phyloP scores from a whole-genome alignment of 2,329 filamentous ascomycete species.

The Ophiostoma sp. region DNA sequence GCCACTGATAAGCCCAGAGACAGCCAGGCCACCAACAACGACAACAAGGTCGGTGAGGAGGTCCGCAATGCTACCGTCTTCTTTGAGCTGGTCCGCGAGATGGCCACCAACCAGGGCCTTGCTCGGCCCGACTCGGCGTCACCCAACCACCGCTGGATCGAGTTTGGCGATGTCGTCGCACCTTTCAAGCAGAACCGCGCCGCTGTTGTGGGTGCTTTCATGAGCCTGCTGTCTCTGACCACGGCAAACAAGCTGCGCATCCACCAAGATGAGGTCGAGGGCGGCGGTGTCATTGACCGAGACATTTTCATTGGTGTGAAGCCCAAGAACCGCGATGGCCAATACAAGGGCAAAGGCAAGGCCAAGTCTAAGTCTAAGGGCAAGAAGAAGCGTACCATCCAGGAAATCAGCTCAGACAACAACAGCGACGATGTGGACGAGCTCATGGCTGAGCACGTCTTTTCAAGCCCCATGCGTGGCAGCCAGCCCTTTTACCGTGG shows the following conservation, averaged over 20 bases:
- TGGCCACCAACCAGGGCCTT: conserved; percentile 16
- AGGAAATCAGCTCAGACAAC: conserved; percentile 22
- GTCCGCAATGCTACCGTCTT: conserved; percentile 20
- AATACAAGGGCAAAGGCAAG: conserved; percentile 17
- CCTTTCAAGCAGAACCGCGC: conserved; percentile 12
- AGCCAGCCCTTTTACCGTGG: neutral
- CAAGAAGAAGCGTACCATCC: conserved; percentile 24
- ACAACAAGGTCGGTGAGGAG: conserved; percentile 21
- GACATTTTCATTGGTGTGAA: conserved; percentile 27
- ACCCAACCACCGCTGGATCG: conserved; percentile 25
- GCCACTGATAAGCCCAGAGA: neutral
- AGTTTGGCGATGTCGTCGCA: conserved; percentile 27
- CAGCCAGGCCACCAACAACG: neutral
- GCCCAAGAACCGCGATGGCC: neutral
- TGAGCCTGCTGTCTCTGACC: conserved; percentile 30
- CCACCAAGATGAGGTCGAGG: conserved; percentile 16
- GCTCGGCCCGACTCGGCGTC: neutral
- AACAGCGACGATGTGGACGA: conserved; percentile 19
- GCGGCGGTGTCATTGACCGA: conserved; percentile 21
- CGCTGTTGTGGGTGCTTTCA: conserved; percentile 30
- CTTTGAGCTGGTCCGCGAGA: conserved; percentile 19
- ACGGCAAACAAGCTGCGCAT: conserved; percentile 25
- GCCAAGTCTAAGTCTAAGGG: neutral
- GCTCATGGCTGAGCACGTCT: conserved; percentile 18
- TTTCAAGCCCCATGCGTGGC: conserved; percentile 14